Percentiles rank a stretch among this genome's conserved stretches.
These are phyloP conservation scores for Xylona heveae DNA, from an alignment of 495 filamentous ascomycete genomes.

Conservation along the genomic window DNA sequence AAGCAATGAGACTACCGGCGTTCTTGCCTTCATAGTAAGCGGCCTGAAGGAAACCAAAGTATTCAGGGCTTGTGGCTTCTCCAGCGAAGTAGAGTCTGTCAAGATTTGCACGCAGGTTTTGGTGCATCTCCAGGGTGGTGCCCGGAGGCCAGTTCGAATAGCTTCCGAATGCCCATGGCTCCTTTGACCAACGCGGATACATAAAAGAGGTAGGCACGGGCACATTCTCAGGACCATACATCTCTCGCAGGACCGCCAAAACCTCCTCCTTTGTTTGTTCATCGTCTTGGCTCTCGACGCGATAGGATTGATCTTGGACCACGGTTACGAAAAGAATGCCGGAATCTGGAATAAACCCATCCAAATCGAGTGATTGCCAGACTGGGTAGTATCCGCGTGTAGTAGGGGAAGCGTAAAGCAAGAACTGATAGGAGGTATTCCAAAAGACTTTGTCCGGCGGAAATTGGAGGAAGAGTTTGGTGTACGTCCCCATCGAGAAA, in stretches of 20 bases:
- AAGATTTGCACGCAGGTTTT: conserved; percentile 51
- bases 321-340: conserved; percentile 57
- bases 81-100: conserved; percentile 49
- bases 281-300: conserved; percentile 40
- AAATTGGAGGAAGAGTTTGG: conserved; percentile 61
- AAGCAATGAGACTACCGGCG: conserved; percentile 28
- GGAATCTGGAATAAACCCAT: conserved; percentile 37
- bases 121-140: conserved; percentile 43
- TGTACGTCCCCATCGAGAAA: conserved; percentile 58
- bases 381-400: conserved; percentile 48
- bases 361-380: conserved; percentile 40
- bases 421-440: conserved; percentile 42
- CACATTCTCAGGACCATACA: conserved; percentile 39
- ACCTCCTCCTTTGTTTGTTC: conserved; percentile 36
- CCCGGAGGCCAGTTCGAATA: conserved; percentile 58
- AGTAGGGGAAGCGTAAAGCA: conserved; percentile 44
- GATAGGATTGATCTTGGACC: conserved; percentile 33
- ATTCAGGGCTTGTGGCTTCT: conserved; percentile 45
- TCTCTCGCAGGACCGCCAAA: conserved; percentile 36
- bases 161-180: conserved; percentile 44
- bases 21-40: conserved; percentile 39
- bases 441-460: conserved; percentile 38
- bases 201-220: conserved; percentile 47
- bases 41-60: conserved; percentile 54
- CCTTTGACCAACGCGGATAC: conserved; percentile 48